Evolutionary conservation across 1,284 basidiomycete genomes (phyloP).

Genomic region (Marasmius oreades): DNA sequence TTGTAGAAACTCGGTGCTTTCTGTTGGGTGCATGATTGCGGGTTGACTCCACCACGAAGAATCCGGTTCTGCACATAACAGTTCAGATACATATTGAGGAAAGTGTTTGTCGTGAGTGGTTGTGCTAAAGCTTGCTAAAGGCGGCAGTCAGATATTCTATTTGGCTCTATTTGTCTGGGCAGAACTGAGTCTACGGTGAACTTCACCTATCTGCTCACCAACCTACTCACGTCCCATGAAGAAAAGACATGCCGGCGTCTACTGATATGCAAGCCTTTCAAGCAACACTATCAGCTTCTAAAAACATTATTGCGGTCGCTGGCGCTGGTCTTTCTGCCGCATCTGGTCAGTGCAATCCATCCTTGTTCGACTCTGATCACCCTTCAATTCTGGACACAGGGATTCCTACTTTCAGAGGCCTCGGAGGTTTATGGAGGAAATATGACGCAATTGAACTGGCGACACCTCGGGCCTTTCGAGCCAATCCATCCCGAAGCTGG

Average conservation of each 20-base stretch:
- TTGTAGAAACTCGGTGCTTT: too few species aligned
- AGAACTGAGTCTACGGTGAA: too few species aligned
- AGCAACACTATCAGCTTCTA: slow-evolving; percentile 26
- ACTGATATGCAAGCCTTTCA: slow-evolving; percentile 28
- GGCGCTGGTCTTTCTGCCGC: slow-evolving; percentile 64
- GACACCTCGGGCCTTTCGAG: slow-evolving; percentile 52
- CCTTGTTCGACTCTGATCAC: not conserved
- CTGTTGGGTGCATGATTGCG: too few species aligned
- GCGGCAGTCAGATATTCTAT: too few species aligned
- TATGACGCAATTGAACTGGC: slow-evolving; percentile 56
- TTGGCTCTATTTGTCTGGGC: too few species aligned
- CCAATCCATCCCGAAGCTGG: slow-evolving; percentile 56
- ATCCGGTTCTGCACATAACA: too few species aligned
- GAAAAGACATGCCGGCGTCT: slow-evolving; percentile 7
- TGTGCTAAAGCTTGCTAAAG: too few species aligned
- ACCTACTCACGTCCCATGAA: too few species aligned
- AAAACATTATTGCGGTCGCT: slow-evolving; percentile 55
- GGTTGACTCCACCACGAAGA: too few species aligned
- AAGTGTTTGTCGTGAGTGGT: too few species aligned
- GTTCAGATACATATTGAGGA: too few species aligned
- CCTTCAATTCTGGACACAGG: slow-evolving; percentile 29
- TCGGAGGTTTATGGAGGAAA: slow-evolving; percentile 58
- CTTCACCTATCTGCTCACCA: too few species aligned
- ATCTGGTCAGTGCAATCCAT: slow-evolving; percentile 39
- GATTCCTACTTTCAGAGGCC: slow-evolving; percentile 63